Evolutionary conservation across 2,329 filamentous ascomycete genomes (phyloP), one percentile per base, ranked within the genome.

Genomic region (Trichoderma aggressivum): DNA sequence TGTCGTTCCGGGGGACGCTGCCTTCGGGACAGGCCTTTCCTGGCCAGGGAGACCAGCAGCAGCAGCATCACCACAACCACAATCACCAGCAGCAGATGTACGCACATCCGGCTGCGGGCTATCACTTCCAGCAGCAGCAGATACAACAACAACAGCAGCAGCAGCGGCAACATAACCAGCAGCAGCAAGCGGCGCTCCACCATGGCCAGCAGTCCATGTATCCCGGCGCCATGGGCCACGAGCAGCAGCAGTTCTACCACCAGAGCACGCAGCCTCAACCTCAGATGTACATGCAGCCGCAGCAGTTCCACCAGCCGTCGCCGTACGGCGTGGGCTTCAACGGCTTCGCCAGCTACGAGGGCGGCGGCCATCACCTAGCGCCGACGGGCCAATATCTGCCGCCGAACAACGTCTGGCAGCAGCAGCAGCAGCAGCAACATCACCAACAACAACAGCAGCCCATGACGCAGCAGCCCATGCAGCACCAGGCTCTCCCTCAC

Each of bases 21-120:
- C 81, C 82, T 76, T 77, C 81, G 73, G 81, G 81, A 75, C 81
- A 81, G 78, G 77, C 77, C 74, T 83, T 78, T 76, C 77, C 79
- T 73, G 80, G 78, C 77, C 81, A 83, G 75, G 78, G 76, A 73
- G 76, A 77, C 34, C 72, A 70, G 62, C 75, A 77, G 68, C 75
- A 77, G 68, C 75, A 78, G 70, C 73, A 74, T 28, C 75, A 75
- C 32, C 73, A 75, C 24, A 74, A 76, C 60, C 75, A 76, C 10
- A 28, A 56, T 11, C 53, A 56, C 10, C 53, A 56, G 6, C 53
- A 55, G 21, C 53, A 58, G 55, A 28, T n/a, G 55, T 50, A 50
- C 43, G 43, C n/a, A 50, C 43, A 50, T 11, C 43, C 43, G 43
- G n/a, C 43, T 50, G 43, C 43, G 43, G 43, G n/a, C 43, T 50